Evolutionary conservation across 257 asterid genomes (phyloP).

Genomic region (Nicotiana paniculata): DNA sequence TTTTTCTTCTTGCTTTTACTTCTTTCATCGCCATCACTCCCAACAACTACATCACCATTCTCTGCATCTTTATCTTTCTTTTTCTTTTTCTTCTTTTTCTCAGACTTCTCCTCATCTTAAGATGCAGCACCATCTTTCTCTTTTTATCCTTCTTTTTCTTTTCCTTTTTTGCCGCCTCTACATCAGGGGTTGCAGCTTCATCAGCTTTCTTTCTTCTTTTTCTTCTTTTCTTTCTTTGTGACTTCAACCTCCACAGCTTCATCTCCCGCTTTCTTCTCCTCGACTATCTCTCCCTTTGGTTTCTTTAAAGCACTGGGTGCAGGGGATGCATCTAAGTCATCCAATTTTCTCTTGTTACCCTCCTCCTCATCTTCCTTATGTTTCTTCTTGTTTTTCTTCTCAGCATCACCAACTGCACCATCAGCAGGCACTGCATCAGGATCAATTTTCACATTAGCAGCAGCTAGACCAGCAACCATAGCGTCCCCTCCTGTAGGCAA

Average conservation of each 20-base stretch:
- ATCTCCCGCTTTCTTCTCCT: slow-evolving; percentile 11
- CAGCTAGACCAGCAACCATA: slow-evolving; percentile 63
- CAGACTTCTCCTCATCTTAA: slow-evolving; percentile 52
- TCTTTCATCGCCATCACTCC: slow-evolving; percentile 27
- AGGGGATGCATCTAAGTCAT: slow-evolving; percentile 40
- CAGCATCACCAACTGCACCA: slow-evolving; percentile 28
- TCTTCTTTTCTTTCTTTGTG: slow-evolving; percentile 44
- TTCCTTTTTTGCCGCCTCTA: slow-evolving; percentile 29
- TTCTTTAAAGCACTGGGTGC: slow-evolving; percentile 51
- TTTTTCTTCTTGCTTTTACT: slow-evolving; percentile 52
- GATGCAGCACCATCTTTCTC: slow-evolving; percentile 25
- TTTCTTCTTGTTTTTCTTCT: slow-evolving; percentile 52
- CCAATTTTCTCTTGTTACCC: slow-evolving; percentile 55
- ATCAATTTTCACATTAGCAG: slow-evolving; percentile 24
- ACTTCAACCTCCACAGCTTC: slow-evolving; percentile 10
- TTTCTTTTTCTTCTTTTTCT: slow-evolving; percentile 56
- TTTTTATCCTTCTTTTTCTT: slow-evolving; percentile 37
- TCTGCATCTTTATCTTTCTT: slow-evolving; percentile 31
- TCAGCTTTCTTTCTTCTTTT: slow-evolving; percentile 39
- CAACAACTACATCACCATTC: slow-evolving; percentile 35
- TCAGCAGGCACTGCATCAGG: slow-evolving; percentile 17
- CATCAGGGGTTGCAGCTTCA: slow-evolving; percentile 24
- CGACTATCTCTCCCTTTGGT: slow-evolving; percentile 32
- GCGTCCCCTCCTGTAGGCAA: slow-evolving; percentile 78
- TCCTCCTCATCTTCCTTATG: slow-evolving; percentile 34